Evolutionary conservation across 2,329 filamentous ascomycete genomes (phyloP), one percentile per base, ranked within the genome.

Genomic region (Calonectria pseudoturangicola): DNA sequence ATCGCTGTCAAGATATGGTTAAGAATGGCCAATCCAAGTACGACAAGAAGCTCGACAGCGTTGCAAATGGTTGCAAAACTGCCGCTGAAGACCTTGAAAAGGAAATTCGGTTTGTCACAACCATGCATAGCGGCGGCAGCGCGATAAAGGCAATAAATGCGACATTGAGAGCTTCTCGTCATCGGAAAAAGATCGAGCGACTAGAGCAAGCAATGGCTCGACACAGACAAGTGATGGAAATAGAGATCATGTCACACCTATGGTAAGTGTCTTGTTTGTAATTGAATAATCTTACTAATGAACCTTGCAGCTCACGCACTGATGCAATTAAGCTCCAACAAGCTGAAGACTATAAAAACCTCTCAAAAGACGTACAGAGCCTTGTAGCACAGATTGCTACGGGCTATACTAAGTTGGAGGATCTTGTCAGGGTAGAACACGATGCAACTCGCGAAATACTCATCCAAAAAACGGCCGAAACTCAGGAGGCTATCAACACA

Each of bases 131-230:
- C 4, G 70, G 66, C 10, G 58, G 71, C 2, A 67, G 21, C 1
- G 6, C 66, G 4, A 6, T 43, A 18, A 51, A 65, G 7, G 71
- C 63, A 1, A 8, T 65, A 2, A 10, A 21, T 2, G 51, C 58
- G 21, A 21, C 39, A 3, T 0, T 68, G 9, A 67, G 45, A 30
- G 50, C 70, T 0, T 48, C n/a, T 9, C 28, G 36, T 15, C 67
- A 69, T 30, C 50, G 48, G 13, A 70, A 47, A 28, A 73, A 68
- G n/a, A 65, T 75, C 10, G 63, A 73, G 10, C 45, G 51, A 0
- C 21, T 76, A 5, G 43, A 68, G 1, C 3, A 33, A 4, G 41
- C 39, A 13, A 21, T 72, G 12, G 21, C 21, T 5, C 69, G 41
- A 10, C 10, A 67, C 15, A 58, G 16, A 15, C 28, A 68, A 10